Conservation (phyloP, 2,329 filamentous ascomycete genomes). For the Pleomassaria siparia region DNA sequence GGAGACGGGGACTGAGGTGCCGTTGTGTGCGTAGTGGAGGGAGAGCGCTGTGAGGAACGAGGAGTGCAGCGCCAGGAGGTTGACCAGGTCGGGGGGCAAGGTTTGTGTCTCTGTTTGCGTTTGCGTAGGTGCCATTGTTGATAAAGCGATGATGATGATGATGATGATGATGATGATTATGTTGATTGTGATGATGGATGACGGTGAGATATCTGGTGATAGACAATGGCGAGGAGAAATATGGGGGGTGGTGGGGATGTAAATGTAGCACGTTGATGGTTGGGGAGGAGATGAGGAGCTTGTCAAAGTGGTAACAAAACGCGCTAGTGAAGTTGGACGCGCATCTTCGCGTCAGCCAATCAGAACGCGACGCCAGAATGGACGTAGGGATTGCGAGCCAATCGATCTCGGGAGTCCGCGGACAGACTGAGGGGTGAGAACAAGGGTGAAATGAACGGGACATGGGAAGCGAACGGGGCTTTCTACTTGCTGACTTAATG, state of each 20-base stretch:
- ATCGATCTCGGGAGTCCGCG: not conserved
- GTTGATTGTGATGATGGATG: conserved; percentile 14
- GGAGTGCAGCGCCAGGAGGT: conserved; percentile 48
- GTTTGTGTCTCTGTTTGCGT: too few species aligned
- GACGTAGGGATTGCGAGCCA: not conserved
- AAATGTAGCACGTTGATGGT: too few species aligned
- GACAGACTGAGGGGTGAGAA: too few species aligned
- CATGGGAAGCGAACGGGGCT: too few species aligned
- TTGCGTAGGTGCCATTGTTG: conserved; percentile 33
- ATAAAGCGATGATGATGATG: conserved; percentile 1
- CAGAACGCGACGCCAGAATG: conserved; percentile 6
- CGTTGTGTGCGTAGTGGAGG: conserved; percentile 54
- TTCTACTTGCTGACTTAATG: too few species aligned
- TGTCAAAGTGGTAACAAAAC: conserved; percentile 12
- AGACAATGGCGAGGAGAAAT: conserved; percentile 23
- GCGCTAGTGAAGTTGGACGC: conserved; percentile 13
- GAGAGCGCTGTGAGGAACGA: conserved; percentile 54
- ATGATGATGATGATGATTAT: too few species aligned
- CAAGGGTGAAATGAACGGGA: too few species aligned
- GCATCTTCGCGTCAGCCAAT: conserved; percentile 26
- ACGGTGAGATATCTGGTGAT: conserved; percentile 20
- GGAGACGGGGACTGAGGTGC: conserved; percentile 47
- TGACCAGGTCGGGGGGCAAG: conserved; percentile 47
- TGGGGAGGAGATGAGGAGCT: not conserved
- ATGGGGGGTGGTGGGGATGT: conserved; percentile 15